phyloP scores from a whole-genome alignment of 2,329 filamentous ascomycete species.

The Beauveria brongniartii region DNA sequence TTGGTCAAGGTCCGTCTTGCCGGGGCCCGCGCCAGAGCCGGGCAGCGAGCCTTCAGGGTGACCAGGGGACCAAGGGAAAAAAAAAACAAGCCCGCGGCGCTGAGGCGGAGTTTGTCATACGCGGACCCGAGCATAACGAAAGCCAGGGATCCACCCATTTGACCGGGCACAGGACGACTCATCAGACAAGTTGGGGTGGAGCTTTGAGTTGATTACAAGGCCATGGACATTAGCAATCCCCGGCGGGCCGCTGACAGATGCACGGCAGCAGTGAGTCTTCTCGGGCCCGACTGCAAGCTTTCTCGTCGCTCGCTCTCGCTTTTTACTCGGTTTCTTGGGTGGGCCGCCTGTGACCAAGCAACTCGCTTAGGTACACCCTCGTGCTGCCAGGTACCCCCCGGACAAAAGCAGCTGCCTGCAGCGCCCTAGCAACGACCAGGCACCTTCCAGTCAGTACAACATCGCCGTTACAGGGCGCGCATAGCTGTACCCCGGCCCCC shows the following conservation, averaged over 20 bases:
- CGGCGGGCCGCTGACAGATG: constrained; percentile 9
- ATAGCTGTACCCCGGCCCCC: not conserved
- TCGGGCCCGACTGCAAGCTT: too few relatives aligned
- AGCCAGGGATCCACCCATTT: not conserved
- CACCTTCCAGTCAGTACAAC: not conserved
- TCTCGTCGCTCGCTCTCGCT: not conserved
- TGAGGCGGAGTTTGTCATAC: constrained; percentile 24
- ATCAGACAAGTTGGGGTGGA: not conserved
- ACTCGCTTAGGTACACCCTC: not conserved
- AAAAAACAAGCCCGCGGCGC: not conserved
- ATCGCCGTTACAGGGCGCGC: not conserved
- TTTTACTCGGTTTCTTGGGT: not conserved
- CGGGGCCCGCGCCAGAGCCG: not conserved
- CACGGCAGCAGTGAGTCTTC: too few relatives aligned
- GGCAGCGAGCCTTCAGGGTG: not conserved
- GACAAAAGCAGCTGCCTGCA: not conserved
- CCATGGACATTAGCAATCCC: constrained; percentile 12
- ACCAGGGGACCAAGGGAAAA: not conserved
- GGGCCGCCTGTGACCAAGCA: not conserved
- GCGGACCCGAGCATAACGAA: constrained; percentile 22
- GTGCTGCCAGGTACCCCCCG: too few relatives aligned
- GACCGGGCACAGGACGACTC: too few relatives aligned
- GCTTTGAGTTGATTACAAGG: not conserved
- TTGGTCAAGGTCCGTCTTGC: not conserved
- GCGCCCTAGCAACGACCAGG: too few relatives aligned